These are phyloP conservation scores for Xylaria telfairii DNA, from an alignment of 495 filamentous ascomycete species.

Conservation along the genomic window DNA sequence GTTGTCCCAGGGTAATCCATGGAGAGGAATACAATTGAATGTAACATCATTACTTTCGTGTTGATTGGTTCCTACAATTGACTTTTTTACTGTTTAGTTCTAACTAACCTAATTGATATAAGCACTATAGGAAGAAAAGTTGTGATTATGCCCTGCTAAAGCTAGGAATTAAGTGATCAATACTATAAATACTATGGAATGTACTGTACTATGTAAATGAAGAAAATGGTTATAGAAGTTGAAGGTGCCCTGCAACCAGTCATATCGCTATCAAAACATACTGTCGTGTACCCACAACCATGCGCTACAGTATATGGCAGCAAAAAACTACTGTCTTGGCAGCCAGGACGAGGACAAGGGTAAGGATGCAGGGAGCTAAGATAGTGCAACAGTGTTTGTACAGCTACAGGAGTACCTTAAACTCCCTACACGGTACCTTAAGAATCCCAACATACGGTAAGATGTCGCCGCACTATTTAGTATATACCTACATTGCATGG, in stretches of 20 bases:
- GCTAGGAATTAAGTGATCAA: not conserved
- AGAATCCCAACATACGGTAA: not conserved
- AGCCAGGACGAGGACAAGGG: not conserved
- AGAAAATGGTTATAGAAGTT: not conserved
- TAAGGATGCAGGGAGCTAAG: not conserved
- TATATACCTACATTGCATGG: not conserved
- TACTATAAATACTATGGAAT: not conserved
- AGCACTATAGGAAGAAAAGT: not conserved
- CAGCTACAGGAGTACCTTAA: not conserved
- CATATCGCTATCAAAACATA: too few species aligned
- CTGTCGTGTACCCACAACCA: not conserved
- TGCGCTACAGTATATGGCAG: not conserved
- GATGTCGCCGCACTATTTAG: too few species aligned
- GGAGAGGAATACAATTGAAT: not conserved
- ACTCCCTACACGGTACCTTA: not conserved
- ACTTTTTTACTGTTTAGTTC: not conserved
- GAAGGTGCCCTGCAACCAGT: not conserved
- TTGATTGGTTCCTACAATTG: not conserved
- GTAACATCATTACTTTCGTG: not conserved
- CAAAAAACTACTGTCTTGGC: not conserved
- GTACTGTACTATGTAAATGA: too few species aligned
- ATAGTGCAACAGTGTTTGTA: not conserved
- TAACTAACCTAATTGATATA: not conserved
- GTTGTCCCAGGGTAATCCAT: too few species aligned
- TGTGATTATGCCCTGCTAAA: not conserved